These are phyloP conservation scores for Caloboletus firmus DNA, from an alignment of 1,284 basidiomycete species.

Conservation along the genomic window DNA sequence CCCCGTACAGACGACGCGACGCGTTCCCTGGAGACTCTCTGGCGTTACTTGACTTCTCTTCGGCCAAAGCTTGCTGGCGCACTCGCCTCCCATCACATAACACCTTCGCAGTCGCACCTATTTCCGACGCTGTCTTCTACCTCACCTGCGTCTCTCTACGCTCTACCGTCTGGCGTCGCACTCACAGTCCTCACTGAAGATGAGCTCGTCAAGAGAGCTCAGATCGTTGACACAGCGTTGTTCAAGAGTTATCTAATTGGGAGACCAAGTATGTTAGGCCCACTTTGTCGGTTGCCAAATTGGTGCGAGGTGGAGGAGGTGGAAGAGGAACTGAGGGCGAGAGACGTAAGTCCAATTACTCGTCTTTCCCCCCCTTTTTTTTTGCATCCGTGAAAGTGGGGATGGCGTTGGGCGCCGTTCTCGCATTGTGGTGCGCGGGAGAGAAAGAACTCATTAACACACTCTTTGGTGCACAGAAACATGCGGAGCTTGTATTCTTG, in stretches of 20 bases:
- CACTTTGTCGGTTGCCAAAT: slow-evolving; percentile 88
- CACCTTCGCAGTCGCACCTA: slow-evolving; percentile 64
- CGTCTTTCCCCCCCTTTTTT: not conserved
- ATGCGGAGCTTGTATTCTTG: slow-evolving; percentile 85
- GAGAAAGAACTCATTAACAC: not conserved
- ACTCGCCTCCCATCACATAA: slow-evolving; percentile 67
- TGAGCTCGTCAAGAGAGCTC: slow-evolving; percentile 83
- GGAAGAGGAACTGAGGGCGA: slow-evolving; percentile 80
- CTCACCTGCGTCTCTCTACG: slow-evolving; percentile 71
- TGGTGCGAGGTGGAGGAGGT: slow-evolving; percentile 98
- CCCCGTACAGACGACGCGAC: slow-evolving; percentile 51
- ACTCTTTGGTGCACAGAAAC: slow-evolving; percentile 60
- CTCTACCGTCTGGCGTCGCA: slow-evolving; percentile 66
- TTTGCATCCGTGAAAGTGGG: not conserved
- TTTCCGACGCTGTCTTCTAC: slow-evolving; percentile 65
- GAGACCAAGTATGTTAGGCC: slow-evolving; percentile 80
- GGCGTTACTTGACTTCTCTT: slow-evolving; percentile 79
- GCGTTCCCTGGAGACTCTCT: slow-evolving; percentile 67
- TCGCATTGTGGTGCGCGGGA: not conserved
- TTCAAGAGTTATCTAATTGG: slow-evolving; percentile 92
- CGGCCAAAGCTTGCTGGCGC: slow-evolving; percentile 82
- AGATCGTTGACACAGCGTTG: slow-evolving; percentile 93
- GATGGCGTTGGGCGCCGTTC: not conserved
- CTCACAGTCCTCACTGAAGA: slow-evolving; percentile 71
- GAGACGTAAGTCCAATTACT: slow-evolving; percentile 57